A percentile compares a stretch with the other conserved stretches of the same genome.
These are phyloP conservation scores for Heterobasidion annosum DNA, from an alignment of 1,284 basidiomycete genomes.

Conservation along the genomic window DNA sequence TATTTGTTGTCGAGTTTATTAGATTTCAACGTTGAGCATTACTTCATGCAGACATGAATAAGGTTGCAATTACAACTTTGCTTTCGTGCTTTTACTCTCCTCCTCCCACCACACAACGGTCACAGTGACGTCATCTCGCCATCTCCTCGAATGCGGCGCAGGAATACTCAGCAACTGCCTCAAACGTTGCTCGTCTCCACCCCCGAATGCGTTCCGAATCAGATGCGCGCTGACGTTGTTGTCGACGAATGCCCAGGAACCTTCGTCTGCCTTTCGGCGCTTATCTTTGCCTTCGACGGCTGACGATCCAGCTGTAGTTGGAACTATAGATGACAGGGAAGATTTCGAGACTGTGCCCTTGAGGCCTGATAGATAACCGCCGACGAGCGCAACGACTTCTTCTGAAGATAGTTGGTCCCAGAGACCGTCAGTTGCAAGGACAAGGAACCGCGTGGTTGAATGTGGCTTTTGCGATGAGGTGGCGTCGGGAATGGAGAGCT, in stretches of 20 bases:
- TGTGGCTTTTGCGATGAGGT: constrained; percentile 11
- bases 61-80: not conserved
- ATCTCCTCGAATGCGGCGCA: constrained; percentile 68
- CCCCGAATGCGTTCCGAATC: constrained; percentile 91
- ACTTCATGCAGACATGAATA: too few species aligned
- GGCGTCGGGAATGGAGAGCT: constrained; percentile 36
- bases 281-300: constrained; percentile 63
- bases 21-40: too few species aligned
- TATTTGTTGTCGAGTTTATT: not conserved
- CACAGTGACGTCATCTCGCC: constrained; percentile 87
- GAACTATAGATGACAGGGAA: constrained; percentile 42
- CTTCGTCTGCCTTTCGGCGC: constrained; percentile 26
- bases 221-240: constrained; percentile 86
- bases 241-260: constrained; percentile 79
- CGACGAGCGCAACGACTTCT: constrained; percentile 88
- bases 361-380: constrained; percentile 71
- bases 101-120: constrained; percentile 82
- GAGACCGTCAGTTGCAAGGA: constrained; percentile 89
- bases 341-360: constrained; percentile 56
- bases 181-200: constrained; percentile 64
- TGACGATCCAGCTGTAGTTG: constrained; percentile 40
- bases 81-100: constrained; percentile 13
- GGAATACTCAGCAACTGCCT: constrained; percentile 80
- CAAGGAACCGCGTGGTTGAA: constrained; percentile 52
- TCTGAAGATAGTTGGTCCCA: constrained; percentile 96